Base-by-base conservation (phyloP, 179 eudicot genomes). In the Drosera spatulata region DNA sequence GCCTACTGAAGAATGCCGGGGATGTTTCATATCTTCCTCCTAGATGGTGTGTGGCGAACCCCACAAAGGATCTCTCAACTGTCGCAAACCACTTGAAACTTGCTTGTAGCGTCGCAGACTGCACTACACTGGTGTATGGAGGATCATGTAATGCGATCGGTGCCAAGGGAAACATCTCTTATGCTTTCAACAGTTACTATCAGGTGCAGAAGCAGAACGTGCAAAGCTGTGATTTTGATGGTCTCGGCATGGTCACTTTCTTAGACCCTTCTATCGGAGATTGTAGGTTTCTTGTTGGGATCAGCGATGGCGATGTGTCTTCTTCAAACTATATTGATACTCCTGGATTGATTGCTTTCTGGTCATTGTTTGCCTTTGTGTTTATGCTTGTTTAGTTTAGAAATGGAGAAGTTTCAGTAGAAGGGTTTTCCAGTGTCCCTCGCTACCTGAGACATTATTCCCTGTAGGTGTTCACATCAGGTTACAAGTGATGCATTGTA, bases 281-380 rank as follows among this genome's bases (percentile, higher is more conserved):
- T 33, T 90, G 97, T 63, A 79, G 83, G 59, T 90, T 90, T 71
- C 88, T 91, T 53, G 94, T 91, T 42, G 96, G 97, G 58, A 65
- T 87, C 45, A 60, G 68, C 7, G 89, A 75, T 47, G 53, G 50
- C 68, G 59, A 38, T 61, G 10, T 67, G 13, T 74, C 87, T n/a
- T n/a, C n/a, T 58, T 63, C 77, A 4, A 65, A 74, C 60, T 55
- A 56, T 59, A 47, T 58, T n/a, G 65, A 53, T 63, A 40, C 37
- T 15, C 48, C 60, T n/a, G 38, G 73, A 72, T 3, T 47, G 11
- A 33, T 56, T 48, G 41, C 11, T 49, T 12, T 70, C 59, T 58
- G 70, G 63, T 42, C 64, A 43, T 49, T 73, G 69, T 46, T 72
- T 50, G 69, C 66, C 39, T 69, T 73, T 69, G 73, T 64, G 43